Evolutionary conservation across 2,329 filamentous ascomycete species (phyloP).

Genomic region (Didymella sp.): DNA sequence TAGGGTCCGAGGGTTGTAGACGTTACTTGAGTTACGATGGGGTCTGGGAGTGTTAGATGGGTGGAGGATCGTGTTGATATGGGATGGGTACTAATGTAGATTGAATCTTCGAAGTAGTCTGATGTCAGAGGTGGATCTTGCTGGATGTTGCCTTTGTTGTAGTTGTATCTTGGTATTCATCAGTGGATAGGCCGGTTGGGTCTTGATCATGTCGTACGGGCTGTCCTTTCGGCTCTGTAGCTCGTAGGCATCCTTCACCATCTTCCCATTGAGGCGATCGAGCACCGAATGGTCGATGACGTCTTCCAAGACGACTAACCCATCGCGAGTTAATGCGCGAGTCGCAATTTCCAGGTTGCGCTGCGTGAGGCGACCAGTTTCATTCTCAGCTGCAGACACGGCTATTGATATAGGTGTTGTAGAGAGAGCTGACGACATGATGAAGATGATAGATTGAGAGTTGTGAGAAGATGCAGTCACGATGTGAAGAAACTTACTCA

Average conservation of each 20-base stretch:
- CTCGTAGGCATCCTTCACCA: slow-evolving; percentile 58
- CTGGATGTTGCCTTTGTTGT: slow-evolving; percentile 68
- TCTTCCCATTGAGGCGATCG: background rate
- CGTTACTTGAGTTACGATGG: background rate
- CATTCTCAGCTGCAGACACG: slow-evolving; percentile 54
- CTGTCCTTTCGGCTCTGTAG: slow-evolving; percentile 60
- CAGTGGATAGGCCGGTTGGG: no score
- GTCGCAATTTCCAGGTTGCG: slow-evolving; percentile 46
- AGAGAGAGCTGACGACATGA: slow-evolving; percentile 28
- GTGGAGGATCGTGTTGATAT: background rate
- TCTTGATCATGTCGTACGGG: no score
- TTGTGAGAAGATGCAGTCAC: background rate
- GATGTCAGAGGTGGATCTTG: slow-evolving; percentile 64
- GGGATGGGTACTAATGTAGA: slow-evolving; percentile 61
- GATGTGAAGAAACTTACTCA: background rate
- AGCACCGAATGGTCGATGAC: background rate
- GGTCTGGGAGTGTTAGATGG: background rate
- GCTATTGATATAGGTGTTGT: slow-evolving; percentile 45
- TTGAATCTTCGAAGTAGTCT: slow-evolving; percentile 46
- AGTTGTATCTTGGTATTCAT: slow-evolving; percentile 58
- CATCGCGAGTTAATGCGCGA: background rate
- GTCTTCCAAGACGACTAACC: background rate
- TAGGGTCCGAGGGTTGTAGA: background rate
- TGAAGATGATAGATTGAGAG: background rate
- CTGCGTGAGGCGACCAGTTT: slow-evolving; percentile 50